Evolutionary conservation across 2,329 filamentous ascomycete genomes (phyloP), one percentile per base, ranked within the genome.

Genomic region (Alternaria hordeiaustralica): DNA sequence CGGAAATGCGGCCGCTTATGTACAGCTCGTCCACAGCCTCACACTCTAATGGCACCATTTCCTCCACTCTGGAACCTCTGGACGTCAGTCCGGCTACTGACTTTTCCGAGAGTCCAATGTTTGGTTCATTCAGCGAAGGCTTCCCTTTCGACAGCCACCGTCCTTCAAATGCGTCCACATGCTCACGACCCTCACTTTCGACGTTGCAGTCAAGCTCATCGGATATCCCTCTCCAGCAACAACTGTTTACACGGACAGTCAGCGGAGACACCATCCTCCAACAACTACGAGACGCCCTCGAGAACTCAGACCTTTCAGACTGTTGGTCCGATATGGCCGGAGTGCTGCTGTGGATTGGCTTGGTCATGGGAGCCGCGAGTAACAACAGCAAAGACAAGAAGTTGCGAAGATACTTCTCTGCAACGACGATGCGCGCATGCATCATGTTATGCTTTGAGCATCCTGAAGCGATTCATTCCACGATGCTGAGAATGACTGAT

Each of bases 271-370:
- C 45, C 1, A 70, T 78, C 30, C 72, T 80, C 5, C 45, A 28
- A 4, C 33, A 65, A 18, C 64, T 80, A 12, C 69, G 69, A 43
- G 59, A 61, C 5, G 68, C 72, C 4, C 69, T 81, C 43, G 62
- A 76, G 26, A 68, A 60, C n/a, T 78, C 77, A 3, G 67, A 79
- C 51, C 58, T 78, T 28, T 74, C 75, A 5, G 69, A 75, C 21
- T 75, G 72, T 49, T 81, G 79, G 79, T 58, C 60, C 50, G 77
- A 79, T 58, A 76, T 81, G 72, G 75, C 75, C 2, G 79, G 79
- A 45, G 76, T 80, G n/a, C 70, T 80, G 2, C 67, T 80, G 36
- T 81, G 78, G 78, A 68, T 79, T 50, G 70, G 71, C 0, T 72
- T 80, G 8, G 70, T 75, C 7, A 67, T 71, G 21, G 78, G 76